Evolutionary conservation across 139 green algal genomes (phyloP).

Genomic region (Chlorella vulgaris): DNA sequence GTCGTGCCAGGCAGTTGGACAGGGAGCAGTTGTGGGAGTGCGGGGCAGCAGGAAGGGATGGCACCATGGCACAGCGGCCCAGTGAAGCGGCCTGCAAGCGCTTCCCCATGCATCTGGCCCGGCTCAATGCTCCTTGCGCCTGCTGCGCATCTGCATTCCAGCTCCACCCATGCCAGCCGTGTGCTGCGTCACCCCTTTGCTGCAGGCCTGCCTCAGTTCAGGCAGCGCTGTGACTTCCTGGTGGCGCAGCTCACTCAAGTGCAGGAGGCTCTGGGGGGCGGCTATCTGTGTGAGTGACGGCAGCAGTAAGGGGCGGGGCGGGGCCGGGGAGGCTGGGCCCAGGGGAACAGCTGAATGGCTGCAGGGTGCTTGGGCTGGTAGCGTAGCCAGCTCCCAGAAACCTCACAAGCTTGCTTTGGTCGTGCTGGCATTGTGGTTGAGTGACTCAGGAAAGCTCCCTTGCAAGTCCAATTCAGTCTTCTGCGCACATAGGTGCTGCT

Average conservation of each 20-base stretch:
- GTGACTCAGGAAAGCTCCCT: not conserved
- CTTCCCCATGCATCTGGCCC: not conserved
- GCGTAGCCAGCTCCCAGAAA: too few relatives aligned
- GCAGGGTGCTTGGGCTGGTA: too few relatives aligned
- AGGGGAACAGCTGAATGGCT: not conserved
- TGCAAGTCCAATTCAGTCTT: not conserved
- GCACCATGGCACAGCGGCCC: not conserved
- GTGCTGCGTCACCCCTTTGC: too few relatives aligned
- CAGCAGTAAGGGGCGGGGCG: not conserved
- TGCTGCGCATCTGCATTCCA: too few relatives aligned
- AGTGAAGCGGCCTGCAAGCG: not conserved
- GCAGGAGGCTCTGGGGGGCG: constrained; percentile 32
- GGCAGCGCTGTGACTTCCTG: constrained; percentile 2
- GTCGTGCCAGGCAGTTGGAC: not conserved
- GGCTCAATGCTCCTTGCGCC: not conserved
- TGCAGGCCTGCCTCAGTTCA: constrained; percentile 21
- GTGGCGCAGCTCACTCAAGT: constrained; percentile 32
- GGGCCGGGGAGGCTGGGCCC: not conserved
- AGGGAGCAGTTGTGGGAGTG: not conserved
- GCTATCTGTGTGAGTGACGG: constrained; percentile 57
- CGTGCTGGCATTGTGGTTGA: not conserved
- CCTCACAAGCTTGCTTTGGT: not conserved
- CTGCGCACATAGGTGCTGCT: too few relatives aligned
- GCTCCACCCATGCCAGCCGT: too few relatives aligned
- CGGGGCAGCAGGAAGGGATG: not conserved